Percentiles rank a stretch among this genome's conserved stretches.
Conservation (phyloP, 768 basidiomycete species). For the Xerocomellus amylosporus region DNA sequence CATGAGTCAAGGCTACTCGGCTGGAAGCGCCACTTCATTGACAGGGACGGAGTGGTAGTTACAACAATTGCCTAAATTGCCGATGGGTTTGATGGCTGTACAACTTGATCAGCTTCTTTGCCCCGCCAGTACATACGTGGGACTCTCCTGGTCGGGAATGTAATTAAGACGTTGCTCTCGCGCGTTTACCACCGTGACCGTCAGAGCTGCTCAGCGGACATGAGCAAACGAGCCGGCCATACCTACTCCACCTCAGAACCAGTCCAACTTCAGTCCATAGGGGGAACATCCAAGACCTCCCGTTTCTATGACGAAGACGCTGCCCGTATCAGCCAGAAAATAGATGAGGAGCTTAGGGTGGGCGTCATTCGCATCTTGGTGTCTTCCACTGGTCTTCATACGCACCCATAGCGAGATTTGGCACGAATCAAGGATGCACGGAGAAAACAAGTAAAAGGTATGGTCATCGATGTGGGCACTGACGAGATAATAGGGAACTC, state of each 20-base stretch:
- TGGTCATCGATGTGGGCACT: neutral
- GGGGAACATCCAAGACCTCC: constrained; percentile 31
- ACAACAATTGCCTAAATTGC: constrained; percentile 20
- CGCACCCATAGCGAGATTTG: constrained; percentile 44
- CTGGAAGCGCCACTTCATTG: constrained; percentile 6
- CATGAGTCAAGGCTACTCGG: neutral
- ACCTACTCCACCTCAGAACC: constrained; percentile 31
- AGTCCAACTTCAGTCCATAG: constrained; percentile 31
- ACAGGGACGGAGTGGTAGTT: constrained; percentile 17
- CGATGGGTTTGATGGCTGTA: constrained; percentile 30
- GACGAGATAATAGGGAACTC: constrained; percentile 1
- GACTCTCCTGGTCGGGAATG: constrained; percentile 31
- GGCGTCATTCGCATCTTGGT: constrained; percentile 4
- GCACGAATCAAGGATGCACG: constrained; percentile 44
- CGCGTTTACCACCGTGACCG: constrained; percentile 17
- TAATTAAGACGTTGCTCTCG: constrained; percentile 27
- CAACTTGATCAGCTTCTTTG: constrained; percentile 33
- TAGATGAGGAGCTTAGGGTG: constrained; percentile 59
- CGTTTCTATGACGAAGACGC: constrained; percentile 44
- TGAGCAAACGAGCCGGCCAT: constrained; percentile 31
- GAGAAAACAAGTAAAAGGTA: constrained; percentile 55
- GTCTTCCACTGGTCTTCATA: constrained; percentile 2
- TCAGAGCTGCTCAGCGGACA: constrained; percentile 15
- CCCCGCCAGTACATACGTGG: constrained; percentile 38
- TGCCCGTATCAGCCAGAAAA: constrained; percentile 45